Evolutionary conservation across 1,284 basidiomycete species (phyloP), one percentile per base, ranked within the genome.

Genomic region (Xerocomus amazonicus): DNA sequence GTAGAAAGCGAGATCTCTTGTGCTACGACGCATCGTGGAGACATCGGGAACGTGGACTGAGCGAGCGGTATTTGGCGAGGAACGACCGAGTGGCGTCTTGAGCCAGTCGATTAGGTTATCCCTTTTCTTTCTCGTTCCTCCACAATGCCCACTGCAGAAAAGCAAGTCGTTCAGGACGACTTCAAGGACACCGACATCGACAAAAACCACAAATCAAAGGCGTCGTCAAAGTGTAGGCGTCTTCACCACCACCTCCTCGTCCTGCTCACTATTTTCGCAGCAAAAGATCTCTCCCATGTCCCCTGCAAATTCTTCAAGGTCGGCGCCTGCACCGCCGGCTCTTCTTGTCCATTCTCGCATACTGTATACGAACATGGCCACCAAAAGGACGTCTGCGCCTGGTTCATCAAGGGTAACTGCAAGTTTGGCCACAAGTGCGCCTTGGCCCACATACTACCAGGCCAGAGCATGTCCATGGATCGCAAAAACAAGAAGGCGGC

Each of bases 291-390:
- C 48, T 92, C 90, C 10, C 95, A 97, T 76, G 96, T 99, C 26
- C 95, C 95, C 3, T 99, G 96, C 78, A 93, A 97, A 73, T 98
- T 99, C 80, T 97, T 88, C 84, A 92, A 89, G 68, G 89, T 91
- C 54, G 90, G 92, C 32, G 87, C 84, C 26, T 95, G 95, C 72
- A 96, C 94, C 10, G 95, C 95, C 23, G 95, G 95, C 39, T 77
- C 89, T n/a, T 88, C 90, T 23, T 98, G 95, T 70, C 93, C 92
- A 27, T 98, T 98, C 79, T 96, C 93, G 31, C 95, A 98, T 63
- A 58, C 63, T 43, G 55, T 73, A 9, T 67, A 75, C 47, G 84
- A 87, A 57, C 81, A 89, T 9, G 90, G 89, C 8, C 84, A 85
- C 51, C 84, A 85, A 58, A 97, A 97, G 69, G 92, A 96, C 61